Evolutionary conservation across 805 yeast species (phyloP).

Genomic region (Schwanniomyces pseudopolymorphus): DNA sequence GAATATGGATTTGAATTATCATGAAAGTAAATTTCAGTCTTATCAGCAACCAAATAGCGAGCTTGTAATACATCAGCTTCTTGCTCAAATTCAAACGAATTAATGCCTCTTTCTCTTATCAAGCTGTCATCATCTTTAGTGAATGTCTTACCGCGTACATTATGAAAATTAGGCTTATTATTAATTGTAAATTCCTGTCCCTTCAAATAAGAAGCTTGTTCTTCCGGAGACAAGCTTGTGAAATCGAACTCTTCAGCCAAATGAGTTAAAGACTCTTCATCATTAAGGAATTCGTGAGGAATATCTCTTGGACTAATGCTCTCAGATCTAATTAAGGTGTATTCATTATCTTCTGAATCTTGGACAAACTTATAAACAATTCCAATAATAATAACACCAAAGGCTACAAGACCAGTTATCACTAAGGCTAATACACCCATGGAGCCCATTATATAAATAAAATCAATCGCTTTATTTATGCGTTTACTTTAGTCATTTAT

Average conservation of each 20-base stretch:
- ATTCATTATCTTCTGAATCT: slow-evolving; percentile 5
- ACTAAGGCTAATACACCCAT: background rate
- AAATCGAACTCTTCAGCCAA: slow-evolving; percentile 39
- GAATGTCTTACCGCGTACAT: slow-evolving; percentile 32
- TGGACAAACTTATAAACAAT: background rate
- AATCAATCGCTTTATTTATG: background rate
- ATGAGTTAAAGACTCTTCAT: slow-evolving; percentile 34
- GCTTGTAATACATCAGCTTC: slow-evolving; percentile 31
- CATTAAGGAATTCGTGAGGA: slow-evolving; percentile 40
- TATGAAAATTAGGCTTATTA: slow-evolving; percentile 31
- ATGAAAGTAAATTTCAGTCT: slow-evolving; percentile 35
- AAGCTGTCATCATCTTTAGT: slow-evolving; percentile 27
- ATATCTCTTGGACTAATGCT: slow-evolving; percentile 17
- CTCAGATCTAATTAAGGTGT: slow-evolving; percentile 12
- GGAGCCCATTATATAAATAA: background rate
- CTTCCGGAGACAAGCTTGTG: slow-evolving; percentile 39
- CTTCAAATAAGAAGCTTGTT: slow-evolving; percentile 32
- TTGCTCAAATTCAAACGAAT: slow-evolving; percentile 41
- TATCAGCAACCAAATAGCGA: slow-evolving; percentile 38
- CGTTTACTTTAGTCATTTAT: background rate
- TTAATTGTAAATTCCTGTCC: slow-evolving; percentile 34
- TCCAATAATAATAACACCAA: background rate
- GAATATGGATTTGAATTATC: slow-evolving; percentile 40
- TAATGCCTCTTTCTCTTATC: slow-evolving; percentile 37
- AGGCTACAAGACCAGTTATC: background rate